Evolutionary conservation across 768 basidiomycete genomes (phyloP), one percentile per base, ranked within the genome.

Genomic region (Tricholoma flavovirens): DNA sequence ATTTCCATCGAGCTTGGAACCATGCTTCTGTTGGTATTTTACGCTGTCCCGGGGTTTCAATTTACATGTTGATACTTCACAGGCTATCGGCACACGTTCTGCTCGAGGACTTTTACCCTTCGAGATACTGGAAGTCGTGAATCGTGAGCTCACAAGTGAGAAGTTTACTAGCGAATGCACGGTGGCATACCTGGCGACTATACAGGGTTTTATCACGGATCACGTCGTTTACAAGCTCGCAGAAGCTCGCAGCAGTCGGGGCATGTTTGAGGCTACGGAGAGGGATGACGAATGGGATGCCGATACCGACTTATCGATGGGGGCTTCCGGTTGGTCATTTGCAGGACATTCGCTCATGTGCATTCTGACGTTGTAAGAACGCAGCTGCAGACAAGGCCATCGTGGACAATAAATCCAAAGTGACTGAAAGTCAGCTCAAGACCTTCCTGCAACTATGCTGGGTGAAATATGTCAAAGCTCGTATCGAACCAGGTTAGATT

Each of bases 391-490:
- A 88, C 62, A 83, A 81, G 69, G 79, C 80, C 2, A 81, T 87
- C 9, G 87, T 96, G n/a, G 84, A 95, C 64, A 98, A 98, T 69
- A 87, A 84, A 69, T 78, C 84, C 46, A 95, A 94, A 69, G 93
- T 98, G 19, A 96, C 96, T 0, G 80, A 87, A 68, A 72, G 73
- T 5, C 97, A 98, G 64, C 69, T 99, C 1, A 77, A 75, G 43
- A 74, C 72, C 6, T 98, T 98, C 80, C 74, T 98, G 38, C 78
- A 88, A n/a, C 76, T 90, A 36, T 95, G 92, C 66, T 88, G 92
- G 85, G 83, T 83, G 15, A 92, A 90, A 69, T 98, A 97, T 66
- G 87, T 93, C 32, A 92, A 89, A 69, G 93, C 97, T 7, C 90
- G 94, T 64, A 96, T 98, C 61, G 97, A 98, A 72, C 97, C 97